Evolutionary conservation across 2,329 filamentous ascomycete genomes (phyloP).

Genomic region (Cryoendolithus antarcticus): DNA sequence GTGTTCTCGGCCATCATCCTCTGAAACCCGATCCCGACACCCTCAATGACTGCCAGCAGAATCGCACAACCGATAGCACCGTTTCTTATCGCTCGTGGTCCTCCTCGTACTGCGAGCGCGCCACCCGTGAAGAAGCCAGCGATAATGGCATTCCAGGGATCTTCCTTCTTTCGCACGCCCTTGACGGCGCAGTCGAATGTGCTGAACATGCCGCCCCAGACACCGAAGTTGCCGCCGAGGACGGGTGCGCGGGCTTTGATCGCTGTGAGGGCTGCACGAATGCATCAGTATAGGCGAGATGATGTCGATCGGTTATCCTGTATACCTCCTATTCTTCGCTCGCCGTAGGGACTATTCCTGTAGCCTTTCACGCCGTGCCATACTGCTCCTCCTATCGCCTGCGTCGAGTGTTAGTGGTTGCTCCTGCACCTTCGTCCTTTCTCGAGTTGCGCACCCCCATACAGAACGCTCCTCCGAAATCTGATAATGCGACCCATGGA

Average conservation of each 20-base stretch:
- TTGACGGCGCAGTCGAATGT: conserved; percentile 96
- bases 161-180: conserved; percentile 79
- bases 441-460: conserved; percentile 63
- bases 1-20: conserved; percentile 88
- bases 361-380: conserved; percentile 89
- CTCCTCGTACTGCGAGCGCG: conserved; percentile 80
- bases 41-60: conserved; percentile 89
- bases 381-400: conserved; percentile 45
- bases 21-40: conserved; percentile 90
- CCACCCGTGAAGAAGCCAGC: conserved; percentile 96
- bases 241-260: conserved; percentile 96
- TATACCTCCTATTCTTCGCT: conserved; percentile 73
- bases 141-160: conserved; percentile 95
- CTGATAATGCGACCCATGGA: conserved; percentile 90
- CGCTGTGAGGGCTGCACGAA: conserved; percentile 60
- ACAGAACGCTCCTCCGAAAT: conserved; percentile 92
- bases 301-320: no score
- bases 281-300: conserved; percentile 1
- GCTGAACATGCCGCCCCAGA: conserved; percentile 92
- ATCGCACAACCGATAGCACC: conserved; percentile 93
- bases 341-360: conserved; percentile 54
- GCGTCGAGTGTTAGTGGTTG: neutral
- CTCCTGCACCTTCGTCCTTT: no score
- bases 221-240: conserved; percentile 92
- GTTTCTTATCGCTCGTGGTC: conserved; percentile 82